Evolutionary conservation across 148 eudicot species (phyloP).

Genomic region (Nyssa sinensis): DNA sequence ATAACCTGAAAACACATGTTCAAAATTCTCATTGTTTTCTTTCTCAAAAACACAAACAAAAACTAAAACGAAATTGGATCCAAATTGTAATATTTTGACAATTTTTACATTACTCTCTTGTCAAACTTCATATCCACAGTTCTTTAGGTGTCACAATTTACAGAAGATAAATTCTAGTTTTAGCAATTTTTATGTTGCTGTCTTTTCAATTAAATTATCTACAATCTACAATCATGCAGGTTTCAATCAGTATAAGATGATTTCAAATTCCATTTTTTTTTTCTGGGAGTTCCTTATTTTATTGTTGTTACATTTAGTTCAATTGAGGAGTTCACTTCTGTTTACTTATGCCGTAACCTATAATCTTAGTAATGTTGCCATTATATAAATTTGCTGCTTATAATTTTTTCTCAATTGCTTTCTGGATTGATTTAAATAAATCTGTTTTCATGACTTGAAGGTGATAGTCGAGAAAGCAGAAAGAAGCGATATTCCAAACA

Average conservation of each 20-base stretch:
- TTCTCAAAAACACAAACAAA: no score
- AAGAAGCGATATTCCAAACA: constrained; percentile 77
- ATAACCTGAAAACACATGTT: no score
- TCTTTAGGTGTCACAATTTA: no score
- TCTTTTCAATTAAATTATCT: no score
- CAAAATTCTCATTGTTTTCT: no score
- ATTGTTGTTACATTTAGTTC: not conserved
- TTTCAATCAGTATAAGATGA: not conserved
- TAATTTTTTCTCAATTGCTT: not conserved
- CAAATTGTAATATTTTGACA: not conserved
- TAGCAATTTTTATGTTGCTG: no score
- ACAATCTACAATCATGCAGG: not conserved
- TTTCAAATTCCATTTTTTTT: not conserved
- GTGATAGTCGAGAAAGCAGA: constrained; percentile 90
- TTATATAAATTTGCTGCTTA: constrained; percentile 3
- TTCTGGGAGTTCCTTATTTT: not conserved
- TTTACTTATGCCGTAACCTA: not conserved
- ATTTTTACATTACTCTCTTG: not conserved
- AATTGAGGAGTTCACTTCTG: not conserved
- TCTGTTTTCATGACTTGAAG: constrained; percentile 28
- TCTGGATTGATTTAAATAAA: not conserved
- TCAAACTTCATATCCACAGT: not conserved
- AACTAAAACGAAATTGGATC: no score
- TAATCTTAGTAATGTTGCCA: no score
- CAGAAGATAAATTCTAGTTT: no score